Conservation (phyloP, 1,284 basidiomycete genomes). For the Boletus semigastroideus region DNA sequence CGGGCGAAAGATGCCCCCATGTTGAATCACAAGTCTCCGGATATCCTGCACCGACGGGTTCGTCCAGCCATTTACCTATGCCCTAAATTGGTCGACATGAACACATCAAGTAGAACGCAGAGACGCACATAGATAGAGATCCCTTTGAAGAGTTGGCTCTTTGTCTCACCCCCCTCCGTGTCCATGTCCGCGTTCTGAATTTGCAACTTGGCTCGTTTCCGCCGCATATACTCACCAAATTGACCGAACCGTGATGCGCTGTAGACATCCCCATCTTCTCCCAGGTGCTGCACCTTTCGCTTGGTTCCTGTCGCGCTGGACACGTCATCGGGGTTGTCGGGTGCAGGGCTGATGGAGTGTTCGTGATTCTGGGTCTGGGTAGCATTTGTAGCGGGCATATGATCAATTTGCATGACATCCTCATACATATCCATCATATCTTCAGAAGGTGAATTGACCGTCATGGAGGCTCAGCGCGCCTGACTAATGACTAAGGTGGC, state of each 20-base stretch:
- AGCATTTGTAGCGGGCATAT: not conserved
- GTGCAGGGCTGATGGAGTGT: constrained; percentile 1
- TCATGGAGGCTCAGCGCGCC: constrained; percentile 6
- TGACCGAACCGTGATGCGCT: constrained; percentile 80
- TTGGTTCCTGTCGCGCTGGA: constrained; percentile 11
- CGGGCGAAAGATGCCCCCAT: constrained; percentile 84
- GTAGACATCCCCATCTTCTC: constrained; percentile 51
- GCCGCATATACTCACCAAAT: constrained; percentile 83
- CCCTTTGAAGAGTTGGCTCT: constrained; percentile 66
- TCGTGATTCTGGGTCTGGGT: constrained; percentile 5
- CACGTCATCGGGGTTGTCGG: not conserved
- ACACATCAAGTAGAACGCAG: not conserved
- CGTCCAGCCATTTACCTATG: constrained; percentile 88
- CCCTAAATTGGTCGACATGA: not conserved
- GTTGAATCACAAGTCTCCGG: constrained; percentile 73
- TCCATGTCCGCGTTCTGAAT: constrained; percentile 75
- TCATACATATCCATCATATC: constrained; percentile 13
- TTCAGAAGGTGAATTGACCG: not conserved
- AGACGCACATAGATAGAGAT: constrained; percentile 75
- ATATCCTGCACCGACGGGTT: constrained; percentile 86
- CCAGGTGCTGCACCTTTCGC: constrained; percentile 17
- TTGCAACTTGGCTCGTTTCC: constrained; percentile 90
- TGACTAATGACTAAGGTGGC: constrained; percentile 11
- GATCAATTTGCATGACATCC: constrained; percentile 6
- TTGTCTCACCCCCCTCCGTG: constrained; percentile 24